These are phyloP conservation scores for Delphinella strobiligena DNA, from an alignment of 2,329 filamentous ascomycete genomes.

Conservation along the genomic window DNA sequence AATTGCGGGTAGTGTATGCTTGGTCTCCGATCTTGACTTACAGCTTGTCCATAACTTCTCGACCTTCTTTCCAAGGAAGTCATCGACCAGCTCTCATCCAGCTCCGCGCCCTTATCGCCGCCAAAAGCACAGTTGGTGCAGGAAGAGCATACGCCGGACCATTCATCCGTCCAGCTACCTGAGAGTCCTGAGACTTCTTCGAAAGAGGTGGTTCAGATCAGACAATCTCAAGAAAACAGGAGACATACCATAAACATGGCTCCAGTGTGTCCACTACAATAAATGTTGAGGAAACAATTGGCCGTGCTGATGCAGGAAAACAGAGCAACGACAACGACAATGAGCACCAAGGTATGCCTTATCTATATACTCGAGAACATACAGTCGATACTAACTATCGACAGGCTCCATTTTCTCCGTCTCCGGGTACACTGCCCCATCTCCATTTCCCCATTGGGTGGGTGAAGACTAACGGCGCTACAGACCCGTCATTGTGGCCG, in stretches of 20 bases:
- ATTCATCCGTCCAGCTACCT: constrained; percentile 16
- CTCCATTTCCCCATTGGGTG: constrained; percentile 4
- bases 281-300: constrained; percentile 2
- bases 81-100: constrained; percentile 32
- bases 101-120: constrained; percentile 19
- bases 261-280: constrained; percentile 4
- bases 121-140: constrained; percentile 11
- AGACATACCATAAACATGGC: constrained; percentile 1
- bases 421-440: constrained; percentile 39
- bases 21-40: constrained; percentile 46
- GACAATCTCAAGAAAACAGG: constrained; percentile 4
- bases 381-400: constrained; percentile 11
- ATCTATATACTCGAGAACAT: constrained; percentile 37
- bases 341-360: constrained; percentile 12
- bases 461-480: constrained; percentile 12
- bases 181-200: constrained; percentile 9
- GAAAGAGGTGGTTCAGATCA: too few species aligned
- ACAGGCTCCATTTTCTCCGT: constrained; percentile 60
- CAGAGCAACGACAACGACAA: background rate
- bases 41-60: constrained; percentile 48
- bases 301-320: background rate
- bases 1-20: constrained; percentile 22
- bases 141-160: constrained; percentile 14
- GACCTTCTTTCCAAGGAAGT: constrained; percentile 45
- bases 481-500: constrained; percentile 85